Evolutionary conservation across 768 basidiomycete species (phyloP).

Genomic region (Amanita subjunquillea): DNA sequence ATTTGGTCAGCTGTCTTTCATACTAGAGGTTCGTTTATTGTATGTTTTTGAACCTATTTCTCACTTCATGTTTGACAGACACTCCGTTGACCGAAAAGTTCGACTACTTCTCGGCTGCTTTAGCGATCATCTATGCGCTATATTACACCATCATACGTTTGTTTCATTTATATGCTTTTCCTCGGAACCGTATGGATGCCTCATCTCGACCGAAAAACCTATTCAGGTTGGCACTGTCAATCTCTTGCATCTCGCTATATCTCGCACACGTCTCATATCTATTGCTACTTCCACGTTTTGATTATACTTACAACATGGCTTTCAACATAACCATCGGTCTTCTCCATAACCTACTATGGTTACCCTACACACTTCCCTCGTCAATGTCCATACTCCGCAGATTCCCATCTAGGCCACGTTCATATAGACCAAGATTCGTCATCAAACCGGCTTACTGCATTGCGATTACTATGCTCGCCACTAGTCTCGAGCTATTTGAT

Average conservation of each 20-base stretch:
- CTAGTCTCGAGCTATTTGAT: constrained; percentile 79
- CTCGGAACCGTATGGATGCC: constrained; percentile 9
- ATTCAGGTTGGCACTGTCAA: constrained; percentile 29
- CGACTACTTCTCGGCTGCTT: constrained; percentile 92
- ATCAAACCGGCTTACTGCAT: constrained; percentile 52
- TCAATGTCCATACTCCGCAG: constrained; percentile 37
- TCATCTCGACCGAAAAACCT: constrained; percentile 7
- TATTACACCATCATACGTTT: constrained; percentile 71
- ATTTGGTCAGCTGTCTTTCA: constrained; percentile 89
- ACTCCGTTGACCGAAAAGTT: constrained; percentile 74
- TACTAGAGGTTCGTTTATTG: constrained; percentile 48
- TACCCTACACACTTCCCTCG: constrained; percentile 52
- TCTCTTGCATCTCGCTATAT: constrained; percentile 45
- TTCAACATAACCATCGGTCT: constrained; percentile 76
- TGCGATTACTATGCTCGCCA: constrained; percentile 61
- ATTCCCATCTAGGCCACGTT: constrained; percentile 41
- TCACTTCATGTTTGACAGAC: constrained; percentile 37
- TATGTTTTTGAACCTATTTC: neutral
- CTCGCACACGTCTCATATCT: constrained; percentile 74
- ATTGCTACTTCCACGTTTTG: constrained; percentile 64
- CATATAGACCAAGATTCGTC: constrained; percentile 49
- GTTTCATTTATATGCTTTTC: constrained; percentile 58
- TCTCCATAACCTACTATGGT: constrained; percentile 75
- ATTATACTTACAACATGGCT: constrained; percentile 88
- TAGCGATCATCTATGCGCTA: constrained; percentile 73